Conservation (phyloP, 1,284 basidiomycete species). For the Xerocomus amazonicus region DNA sequence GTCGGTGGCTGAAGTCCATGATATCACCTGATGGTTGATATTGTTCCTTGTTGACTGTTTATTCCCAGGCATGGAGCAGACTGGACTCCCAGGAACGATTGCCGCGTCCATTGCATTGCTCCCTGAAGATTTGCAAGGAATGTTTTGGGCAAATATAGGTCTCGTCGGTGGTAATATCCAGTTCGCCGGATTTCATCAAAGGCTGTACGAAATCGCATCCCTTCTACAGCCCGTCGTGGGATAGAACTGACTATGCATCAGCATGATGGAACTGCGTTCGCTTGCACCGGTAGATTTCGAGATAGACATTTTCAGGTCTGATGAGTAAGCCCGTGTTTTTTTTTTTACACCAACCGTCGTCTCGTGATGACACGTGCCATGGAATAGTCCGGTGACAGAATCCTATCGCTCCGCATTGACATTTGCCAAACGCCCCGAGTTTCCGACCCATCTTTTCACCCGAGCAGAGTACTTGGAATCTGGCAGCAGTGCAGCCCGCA, state of each 20-base stretch:
- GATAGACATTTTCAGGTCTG: conserved; percentile 66
- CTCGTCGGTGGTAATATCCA: conserved; percentile 82
- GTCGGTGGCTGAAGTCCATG: conserved; percentile 41
- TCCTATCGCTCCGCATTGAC: conserved; percentile 66
- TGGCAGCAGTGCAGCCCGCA: conserved; percentile 69
- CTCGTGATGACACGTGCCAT: conserved; percentile 8
- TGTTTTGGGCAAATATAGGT: conserved; percentile 94
- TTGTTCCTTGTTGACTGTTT: conserved; percentile 3
- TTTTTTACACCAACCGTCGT: conserved; percentile 5
- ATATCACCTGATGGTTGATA: conserved; percentile 7
- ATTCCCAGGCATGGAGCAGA: conserved; percentile 71
- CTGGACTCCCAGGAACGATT: conserved; percentile 74
- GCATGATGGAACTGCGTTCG: conserved; percentile 67
- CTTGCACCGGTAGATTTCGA: conserved; percentile 77
- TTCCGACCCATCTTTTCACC: conserved; percentile 57
- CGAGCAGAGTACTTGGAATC: conserved; percentile 79
- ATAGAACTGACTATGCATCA: conserved; percentile 29
- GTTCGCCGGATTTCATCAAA: conserved; percentile 68
- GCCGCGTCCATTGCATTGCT: conserved; percentile 71
- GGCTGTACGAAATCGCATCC: conserved; percentile 57
- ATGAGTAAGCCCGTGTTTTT: conserved; percentile 53
- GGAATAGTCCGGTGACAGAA: conserved; percentile 65
- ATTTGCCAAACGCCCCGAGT: conserved; percentile 54
- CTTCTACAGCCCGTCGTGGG: conserved; percentile 12
- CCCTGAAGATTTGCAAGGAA: conserved; percentile 75